Evolutionary conservation across 2,329 filamentous ascomycete genomes (phyloP).

Genomic region (Alternaria viburni): DNA sequence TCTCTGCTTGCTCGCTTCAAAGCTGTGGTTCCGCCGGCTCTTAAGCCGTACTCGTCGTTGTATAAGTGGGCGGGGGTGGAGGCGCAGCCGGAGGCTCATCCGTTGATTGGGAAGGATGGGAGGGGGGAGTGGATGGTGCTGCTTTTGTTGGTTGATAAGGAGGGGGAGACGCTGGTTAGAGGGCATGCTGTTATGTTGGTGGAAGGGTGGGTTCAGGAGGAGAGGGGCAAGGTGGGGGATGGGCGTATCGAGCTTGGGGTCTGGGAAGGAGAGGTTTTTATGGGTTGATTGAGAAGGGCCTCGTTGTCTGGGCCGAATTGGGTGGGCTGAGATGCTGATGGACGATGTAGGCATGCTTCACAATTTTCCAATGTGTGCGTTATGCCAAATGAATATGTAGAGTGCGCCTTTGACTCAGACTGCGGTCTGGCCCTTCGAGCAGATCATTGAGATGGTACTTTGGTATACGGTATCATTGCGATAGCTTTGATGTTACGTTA

Average conservation of each 20-base stretch:
- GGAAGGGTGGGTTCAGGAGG: conserved; percentile 1
- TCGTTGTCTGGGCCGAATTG: neutral
- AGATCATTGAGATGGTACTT: too few species aligned
- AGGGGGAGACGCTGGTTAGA: neutral
- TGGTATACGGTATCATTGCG: too few species aligned
- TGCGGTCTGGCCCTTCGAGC: too few species aligned
- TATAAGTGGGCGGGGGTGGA: conserved; percentile 15
- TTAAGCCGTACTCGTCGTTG: conserved; percentile 1
- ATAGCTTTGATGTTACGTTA: too few species aligned
- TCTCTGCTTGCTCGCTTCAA: neutral
- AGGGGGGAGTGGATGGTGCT: conserved; percentile 18
- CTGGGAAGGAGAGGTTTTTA: conserved; percentile 7
- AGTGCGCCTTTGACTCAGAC: too few species aligned
- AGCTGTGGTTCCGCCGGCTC: neutral
- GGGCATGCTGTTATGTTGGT: conserved; percentile 5
- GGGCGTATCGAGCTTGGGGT: neutral
- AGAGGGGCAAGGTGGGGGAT: neutral
- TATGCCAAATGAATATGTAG: too few species aligned
- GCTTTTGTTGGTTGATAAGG: conserved; percentile 8
- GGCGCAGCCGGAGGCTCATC: conserved; percentile 25
- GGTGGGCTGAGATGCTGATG: neutral
- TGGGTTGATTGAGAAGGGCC: neutral
- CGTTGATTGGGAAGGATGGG: conserved; percentile 9
- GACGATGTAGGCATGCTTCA: neutral
- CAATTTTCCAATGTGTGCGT: neutral